A percentile compares a stretch with the other conserved stretches of the same genome.
Evolutionary conservation across 2,329 filamentous ascomycete genomes (phyloP).

Genomic region (Leptographium radiaticola): DNA sequence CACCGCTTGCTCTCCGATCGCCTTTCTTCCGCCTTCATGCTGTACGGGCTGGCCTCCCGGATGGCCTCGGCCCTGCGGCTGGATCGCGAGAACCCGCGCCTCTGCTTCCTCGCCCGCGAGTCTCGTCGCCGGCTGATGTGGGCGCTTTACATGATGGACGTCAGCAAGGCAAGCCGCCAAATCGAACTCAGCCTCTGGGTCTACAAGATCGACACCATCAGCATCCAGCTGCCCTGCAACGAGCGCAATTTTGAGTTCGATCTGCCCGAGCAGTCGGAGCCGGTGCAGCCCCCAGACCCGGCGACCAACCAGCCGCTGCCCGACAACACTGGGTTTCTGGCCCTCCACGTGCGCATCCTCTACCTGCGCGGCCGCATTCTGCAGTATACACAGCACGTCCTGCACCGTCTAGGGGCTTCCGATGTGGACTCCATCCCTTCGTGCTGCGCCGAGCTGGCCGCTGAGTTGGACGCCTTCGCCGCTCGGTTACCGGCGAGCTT

Average conservation of each 20-base stretch:
- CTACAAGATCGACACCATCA: constrained; percentile 24
- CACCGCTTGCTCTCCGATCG: constrained; percentile 31
- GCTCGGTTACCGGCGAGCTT: constrained; percentile 40
- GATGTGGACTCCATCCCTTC: constrained; percentile 20
- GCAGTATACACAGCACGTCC: constrained; percentile 35
- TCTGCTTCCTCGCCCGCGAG: constrained; percentile 30
- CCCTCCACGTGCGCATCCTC: constrained; percentile 42
- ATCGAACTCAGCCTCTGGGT: constrained; percentile 33
- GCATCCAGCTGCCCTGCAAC: constrained; percentile 34
- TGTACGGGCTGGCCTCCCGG: constrained; percentile 30
- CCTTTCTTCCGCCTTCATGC: constrained; percentile 34
- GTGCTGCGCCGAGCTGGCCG: constrained; percentile 32
- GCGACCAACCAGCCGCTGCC: constrained; percentile 28
- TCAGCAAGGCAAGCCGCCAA: constrained; percentile 31
- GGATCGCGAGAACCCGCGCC: constrained; percentile 32
- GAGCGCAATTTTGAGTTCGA: constrained; percentile 43
- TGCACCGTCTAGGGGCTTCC: neutral
- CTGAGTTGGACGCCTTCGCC: constrained; percentile 35
- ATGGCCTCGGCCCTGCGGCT: constrained; percentile 35
- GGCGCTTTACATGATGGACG: constrained; percentile 34
- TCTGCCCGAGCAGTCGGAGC: constrained; percentile 39
- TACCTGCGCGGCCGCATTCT: constrained; percentile 41
- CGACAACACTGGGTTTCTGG: constrained; percentile 41
- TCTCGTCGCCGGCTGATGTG: constrained; percentile 33
- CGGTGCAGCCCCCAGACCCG: constrained; percentile 29